Base-by-base conservation (phyloP, 2,329 filamentous ascomycete genomes). In the Aspergillus fischeri region DNA sequence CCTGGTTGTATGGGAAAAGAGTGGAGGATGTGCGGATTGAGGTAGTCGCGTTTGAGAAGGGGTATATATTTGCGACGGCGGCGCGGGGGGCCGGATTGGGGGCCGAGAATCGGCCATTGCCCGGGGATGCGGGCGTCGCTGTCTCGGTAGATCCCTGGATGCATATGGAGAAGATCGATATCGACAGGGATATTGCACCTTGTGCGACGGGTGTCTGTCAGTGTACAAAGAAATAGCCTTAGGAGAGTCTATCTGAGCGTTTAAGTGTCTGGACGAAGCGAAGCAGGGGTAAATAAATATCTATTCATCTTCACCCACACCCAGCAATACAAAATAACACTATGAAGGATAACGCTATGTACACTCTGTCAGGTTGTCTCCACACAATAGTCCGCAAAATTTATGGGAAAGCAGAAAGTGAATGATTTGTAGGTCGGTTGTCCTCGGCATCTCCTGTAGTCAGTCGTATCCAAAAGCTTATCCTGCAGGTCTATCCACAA, bases 11-110 rank as follows among this genome's bases (percentile, higher is more conserved):
- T 58, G 77, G 78, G 5, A 67, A 70, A 52, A 65, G 68, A 42
- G 74, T 85, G 52, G 67, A 77, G 4, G 79, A 84, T 61, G 82
- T 86, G 21, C 73, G 78, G 51, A 75, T 87, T 63, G 82, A 85
- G 66, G 77, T 87, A 20, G 78, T 83, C 55, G 79, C 82, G 0
- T 86, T 83, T 65, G 83, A 84, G 60, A 74, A 80, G 58, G 76
- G 83, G 54, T 86, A 81, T 64, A 80, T 87, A 70, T 74, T 87
- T 62, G 81, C 82, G 0, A 82, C 82, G 32, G 83, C 83, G 5
- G 79, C 77, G 28, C 75, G 75, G 17, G 71, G 70, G 0, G 67
- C 67, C n/a, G 58, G 63, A 9, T 57, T 78, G 51, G 74, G 72
- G 20, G 61, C 54, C n/a, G 62, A 59, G 20, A 50, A 44, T 21